Conservation (phyloP, 805 yeast genomes). For the Metschnikowia amazonensis region DNA sequence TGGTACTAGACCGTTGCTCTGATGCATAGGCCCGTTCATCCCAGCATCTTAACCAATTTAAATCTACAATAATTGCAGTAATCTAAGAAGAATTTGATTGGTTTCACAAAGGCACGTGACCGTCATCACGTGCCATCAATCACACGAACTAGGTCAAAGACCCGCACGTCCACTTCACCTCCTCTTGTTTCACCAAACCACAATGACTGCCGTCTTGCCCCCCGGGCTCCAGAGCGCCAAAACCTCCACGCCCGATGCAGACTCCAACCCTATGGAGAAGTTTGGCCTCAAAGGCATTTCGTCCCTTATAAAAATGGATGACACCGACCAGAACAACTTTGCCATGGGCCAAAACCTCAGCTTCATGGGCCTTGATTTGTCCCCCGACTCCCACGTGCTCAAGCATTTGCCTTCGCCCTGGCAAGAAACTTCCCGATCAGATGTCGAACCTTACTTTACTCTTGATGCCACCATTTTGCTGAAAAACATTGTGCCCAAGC, state of each 20-base stretch:
- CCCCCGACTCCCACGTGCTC: conserved; percentile 46
- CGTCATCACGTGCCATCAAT: too few relatives aligned
- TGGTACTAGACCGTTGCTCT: too few relatives aligned
- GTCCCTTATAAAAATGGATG: conserved; percentile 58
- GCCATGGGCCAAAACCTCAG: conserved; percentile 75
- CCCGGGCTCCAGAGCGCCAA: conserved; percentile 16
- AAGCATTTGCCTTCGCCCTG: conserved; percentile 85
- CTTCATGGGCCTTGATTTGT: conserved; percentile 60
- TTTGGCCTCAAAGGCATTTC: conserved; percentile 67
- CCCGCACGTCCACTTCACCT: too few relatives aligned
- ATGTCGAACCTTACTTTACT: conserved; percentile 79
- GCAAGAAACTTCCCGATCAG: conserved; percentile 87
- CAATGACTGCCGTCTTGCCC: conserved; percentile 16
- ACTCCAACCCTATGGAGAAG: conserved; percentile 46
- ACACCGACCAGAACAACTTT: conserved; percentile 57
- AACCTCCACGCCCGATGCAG: conserved; percentile 4
- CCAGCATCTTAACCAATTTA: too few relatives aligned
- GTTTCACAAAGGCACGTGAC: too few relatives aligned
- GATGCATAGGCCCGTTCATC: too few relatives aligned
- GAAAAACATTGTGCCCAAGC: conserved; percentile 34
- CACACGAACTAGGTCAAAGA: too few relatives aligned
- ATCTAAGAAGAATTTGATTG: too few relatives aligned
- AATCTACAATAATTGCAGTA: too few relatives aligned
- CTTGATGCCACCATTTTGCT: conserved; percentile 49
- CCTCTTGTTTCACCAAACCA: neutral